Base-by-base conservation (phyloP, 208 protist species). In the Trypanosoma melophagium region DNA sequence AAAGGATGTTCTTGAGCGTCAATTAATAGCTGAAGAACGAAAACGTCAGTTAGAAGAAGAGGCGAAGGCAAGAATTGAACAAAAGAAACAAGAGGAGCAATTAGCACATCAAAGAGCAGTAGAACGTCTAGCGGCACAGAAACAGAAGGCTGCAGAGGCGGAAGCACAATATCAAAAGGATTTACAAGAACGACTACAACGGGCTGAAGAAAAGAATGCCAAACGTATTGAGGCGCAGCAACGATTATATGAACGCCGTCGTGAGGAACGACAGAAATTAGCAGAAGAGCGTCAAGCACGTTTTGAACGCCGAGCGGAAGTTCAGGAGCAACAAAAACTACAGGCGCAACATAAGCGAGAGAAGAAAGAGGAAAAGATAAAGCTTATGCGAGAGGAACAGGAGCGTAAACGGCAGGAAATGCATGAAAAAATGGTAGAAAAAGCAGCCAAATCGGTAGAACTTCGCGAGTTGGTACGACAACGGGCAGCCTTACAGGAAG, bases 221-320 rank as follows among this genome's bases (percentile, higher is more conserved):
- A 69, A 80, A 56, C 73, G 81, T 7, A 24, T 60, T 19, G 86
- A 77, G n/a, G 86, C 89, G 22, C 75, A 79, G 49, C 68, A 82
- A 71, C 71, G 68, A 42, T 72, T 80, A 44, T 45, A 65, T 21
- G 60, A 74, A 67, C 57, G 35, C 3, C 58, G 71, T 41, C 84
- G 76, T 19, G 44, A 72, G 47, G 52, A 80, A 57, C 71, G 76
- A 16, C 63, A 68, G 62, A 77, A 65, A 38, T 60, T 71, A 49
- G 85, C 81, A 55, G 81, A 71, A 64, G 83, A 90, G 74, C 89
- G 86, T 40, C 74, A 66, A n/a, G 64, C 56, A 31, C 84, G 83
- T 22, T 67, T 89, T 56, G 79, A 79, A 53, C 81, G 81, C 55
- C 80, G 75, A 52, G 72, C 74, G 22, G 70, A 77, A 47, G 0